Evolutionary conservation across 2,329 filamentous ascomycete genomes (phyloP).

Genomic region (Epichloe sylvatica): DNA sequence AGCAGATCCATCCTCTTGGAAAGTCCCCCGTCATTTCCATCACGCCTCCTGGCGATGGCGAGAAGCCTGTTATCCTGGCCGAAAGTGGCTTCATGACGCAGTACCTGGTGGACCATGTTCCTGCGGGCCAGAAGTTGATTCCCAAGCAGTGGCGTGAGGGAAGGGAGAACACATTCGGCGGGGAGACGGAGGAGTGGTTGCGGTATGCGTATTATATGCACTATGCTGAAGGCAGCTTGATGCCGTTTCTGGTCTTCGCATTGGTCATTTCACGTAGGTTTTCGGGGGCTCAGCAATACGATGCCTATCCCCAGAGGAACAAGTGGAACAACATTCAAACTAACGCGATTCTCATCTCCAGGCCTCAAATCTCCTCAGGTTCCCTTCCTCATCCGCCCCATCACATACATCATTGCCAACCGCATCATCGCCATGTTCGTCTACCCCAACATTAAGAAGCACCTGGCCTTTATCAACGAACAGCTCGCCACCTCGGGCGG

Average conservation of each 20-base stretch:
- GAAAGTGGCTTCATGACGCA: slow-evolving; percentile 73
- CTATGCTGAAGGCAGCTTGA: slow-evolving; percentile 73
- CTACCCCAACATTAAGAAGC: slow-evolving; percentile 32
- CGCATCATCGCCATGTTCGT: slow-evolving; percentile 27
- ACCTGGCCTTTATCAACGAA: slow-evolving; percentile 36
- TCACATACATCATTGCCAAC: slow-evolving; percentile 32
- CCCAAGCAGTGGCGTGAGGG: slow-evolving; percentile 43
- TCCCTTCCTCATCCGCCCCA: slow-evolving; percentile 40
- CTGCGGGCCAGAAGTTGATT: slow-evolving; percentile 30
- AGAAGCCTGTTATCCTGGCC: slow-evolving; percentile 48
- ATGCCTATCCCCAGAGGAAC: not conserved
- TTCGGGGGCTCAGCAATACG: too few species aligned
- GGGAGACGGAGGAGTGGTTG: slow-evolving; percentile 47
- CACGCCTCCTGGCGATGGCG: slow-evolving; percentile 23
- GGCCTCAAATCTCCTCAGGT: slow-evolving; percentile 31
- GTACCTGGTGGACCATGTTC: slow-evolving; percentile 59
- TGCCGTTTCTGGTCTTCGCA: slow-evolving; percentile 52
- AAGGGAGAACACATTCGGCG: slow-evolving; percentile 41
- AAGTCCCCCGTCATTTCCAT: slow-evolving; percentile 73
- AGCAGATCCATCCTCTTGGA: slow-evolving; percentile 68
- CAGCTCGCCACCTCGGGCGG: slow-evolving; percentile 32
- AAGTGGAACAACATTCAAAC: not conserved
- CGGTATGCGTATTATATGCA: slow-evolving; percentile 60
- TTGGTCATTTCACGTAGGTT: slow-evolving; percentile 42
- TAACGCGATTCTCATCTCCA: slow-evolving; percentile 8